phyloP scores from a whole-genome alignment of 192 early-diverging fungal genomes.

The Hyaloraphidium curvatum region DNA sequence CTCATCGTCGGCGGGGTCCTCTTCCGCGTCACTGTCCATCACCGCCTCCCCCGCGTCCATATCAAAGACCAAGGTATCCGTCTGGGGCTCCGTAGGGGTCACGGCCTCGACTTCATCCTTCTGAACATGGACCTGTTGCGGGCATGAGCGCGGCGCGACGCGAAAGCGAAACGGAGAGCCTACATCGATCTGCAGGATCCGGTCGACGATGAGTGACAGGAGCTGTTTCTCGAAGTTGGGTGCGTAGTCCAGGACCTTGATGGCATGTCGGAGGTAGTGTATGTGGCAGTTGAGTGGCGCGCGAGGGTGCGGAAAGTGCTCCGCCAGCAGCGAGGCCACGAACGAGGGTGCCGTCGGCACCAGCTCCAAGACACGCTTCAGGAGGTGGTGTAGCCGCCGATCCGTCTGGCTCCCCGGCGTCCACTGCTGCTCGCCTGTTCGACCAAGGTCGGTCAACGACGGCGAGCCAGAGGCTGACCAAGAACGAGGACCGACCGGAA shows the following conservation, averaged over 20 bases:
- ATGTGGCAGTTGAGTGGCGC: slow-evolving; percentile 32
- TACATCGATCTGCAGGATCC: slow-evolving; percentile 78
- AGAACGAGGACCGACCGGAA: slow-evolving; percentile 19
- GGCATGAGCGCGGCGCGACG: too few species aligned
- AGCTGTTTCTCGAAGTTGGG: slow-evolving; percentile 46
- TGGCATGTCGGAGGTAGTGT: slow-evolving; percentile 52
- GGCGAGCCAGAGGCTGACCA: neutral
- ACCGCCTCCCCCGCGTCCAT: slow-evolving; percentile 6
- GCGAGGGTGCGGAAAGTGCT: slow-evolving; percentile 53
- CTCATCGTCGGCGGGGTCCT: slow-evolving; percentile 10
- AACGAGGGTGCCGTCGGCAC: slow-evolving; percentile 49
- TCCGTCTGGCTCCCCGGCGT: too few species aligned
- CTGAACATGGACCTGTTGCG: too few species aligned
- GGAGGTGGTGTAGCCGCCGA: slow-evolving; percentile 38
- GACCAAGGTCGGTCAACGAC: too few species aligned
- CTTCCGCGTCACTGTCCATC: slow-evolving; percentile 7
- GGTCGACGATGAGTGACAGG: slow-evolving; percentile 54
- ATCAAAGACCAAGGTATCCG: too few species aligned
- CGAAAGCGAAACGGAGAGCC: too few species aligned
- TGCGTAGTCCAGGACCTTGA: slow-evolving; percentile 58
- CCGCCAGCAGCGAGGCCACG: slow-evolving; percentile 35
- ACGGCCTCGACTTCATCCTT: too few species aligned
- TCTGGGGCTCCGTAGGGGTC: too few species aligned
- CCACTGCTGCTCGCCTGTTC: too few species aligned
- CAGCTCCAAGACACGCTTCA: slow-evolving; percentile 37